Evolutionary conservation across 2,329 filamentous ascomycete species (phyloP).

Genomic region (Zarea fungicola): DNA sequence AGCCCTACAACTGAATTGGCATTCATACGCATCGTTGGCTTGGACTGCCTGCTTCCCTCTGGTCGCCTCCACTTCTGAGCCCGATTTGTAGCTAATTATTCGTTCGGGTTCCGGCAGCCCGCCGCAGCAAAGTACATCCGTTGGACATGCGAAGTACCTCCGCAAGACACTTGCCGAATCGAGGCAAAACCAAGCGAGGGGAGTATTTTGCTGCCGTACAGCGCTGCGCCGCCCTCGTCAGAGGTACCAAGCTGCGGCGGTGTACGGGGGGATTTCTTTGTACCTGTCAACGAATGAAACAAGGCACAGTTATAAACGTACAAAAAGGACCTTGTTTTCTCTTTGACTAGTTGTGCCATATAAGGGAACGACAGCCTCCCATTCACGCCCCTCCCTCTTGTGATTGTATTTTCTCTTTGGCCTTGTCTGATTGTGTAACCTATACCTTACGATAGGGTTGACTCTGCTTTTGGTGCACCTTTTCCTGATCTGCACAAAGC

Average conservation of each 20-base stretch:
- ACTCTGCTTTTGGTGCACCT: not conserved
- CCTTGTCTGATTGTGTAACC: not conserved
- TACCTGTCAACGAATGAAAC: slow-evolving; percentile 8
- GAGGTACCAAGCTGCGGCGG: slow-evolving; percentile 1
- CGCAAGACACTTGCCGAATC: slow-evolving; percentile 6
- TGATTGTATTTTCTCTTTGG: not conserved
- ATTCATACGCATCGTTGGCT: not conserved
- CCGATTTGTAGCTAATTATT: slow-evolving; percentile 5
- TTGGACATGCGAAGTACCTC: not conserved
- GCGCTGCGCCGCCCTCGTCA: too few species aligned
- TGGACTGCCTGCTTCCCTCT: not conserved
- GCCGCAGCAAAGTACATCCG: not conserved
- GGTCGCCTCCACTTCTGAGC: not conserved
- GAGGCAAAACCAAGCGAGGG: slow-evolving; percentile 2
- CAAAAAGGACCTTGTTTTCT: not conserved
- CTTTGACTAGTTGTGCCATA: not conserved
- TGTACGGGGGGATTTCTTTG: slow-evolving; percentile 5
- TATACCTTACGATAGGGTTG: not conserved
- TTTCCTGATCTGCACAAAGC: too few species aligned
- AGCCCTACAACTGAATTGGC: not conserved
- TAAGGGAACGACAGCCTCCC: not conserved
- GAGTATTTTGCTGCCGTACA: slow-evolving; percentile 1
- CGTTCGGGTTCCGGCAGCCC: not conserved
- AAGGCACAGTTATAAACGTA: not conserved
- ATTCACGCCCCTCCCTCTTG: not conserved